phyloP scores from a whole-genome alignment of 2,329 filamentous ascomycete species.

The Claviceps sp. region DNA sequence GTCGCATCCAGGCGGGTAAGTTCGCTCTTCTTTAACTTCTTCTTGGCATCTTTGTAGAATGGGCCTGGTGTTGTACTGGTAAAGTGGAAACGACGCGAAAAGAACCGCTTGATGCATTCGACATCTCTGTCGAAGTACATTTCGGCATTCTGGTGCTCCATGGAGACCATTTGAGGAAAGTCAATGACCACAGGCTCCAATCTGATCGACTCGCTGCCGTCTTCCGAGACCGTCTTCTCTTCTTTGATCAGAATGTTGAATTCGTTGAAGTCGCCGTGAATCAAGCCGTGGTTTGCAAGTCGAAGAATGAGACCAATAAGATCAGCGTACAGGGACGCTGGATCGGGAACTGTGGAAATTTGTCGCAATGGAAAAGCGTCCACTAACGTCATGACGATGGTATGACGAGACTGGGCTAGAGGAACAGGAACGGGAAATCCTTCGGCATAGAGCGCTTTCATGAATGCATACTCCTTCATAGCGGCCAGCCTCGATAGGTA shows the following conservation, averaged over 20 bases:
- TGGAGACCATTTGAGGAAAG: slow-evolving; percentile 96
- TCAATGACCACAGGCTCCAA: slow-evolving; percentile 83
- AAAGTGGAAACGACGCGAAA: slow-evolving; percentile 80
- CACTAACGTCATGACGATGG: slow-evolving; percentile 88
- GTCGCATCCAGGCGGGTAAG: slow-evolving; percentile 67
- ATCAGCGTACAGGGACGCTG: slow-evolving; percentile 78
- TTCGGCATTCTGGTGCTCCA: slow-evolving; percentile 84
- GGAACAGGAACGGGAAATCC: slow-evolving; percentile 86
- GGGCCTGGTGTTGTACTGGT: slow-evolving; percentile 70
- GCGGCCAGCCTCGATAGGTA: slow-evolving; percentile 89
- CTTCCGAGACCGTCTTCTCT: slow-evolving; percentile 29
- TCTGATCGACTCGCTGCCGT: slow-evolving; percentile 28
- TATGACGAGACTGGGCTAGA: slow-evolving; percentile 80
- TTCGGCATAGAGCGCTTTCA: slow-evolving; percentile 71
- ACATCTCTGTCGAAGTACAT: slow-evolving; percentile 98
- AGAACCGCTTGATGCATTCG: slow-evolving; percentile 89
- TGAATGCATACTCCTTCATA: slow-evolving; percentile 88
- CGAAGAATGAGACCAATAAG: slow-evolving; percentile 76
- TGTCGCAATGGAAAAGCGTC: slow-evolving; percentile 87
- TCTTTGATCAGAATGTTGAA: slow-evolving; percentile 97
- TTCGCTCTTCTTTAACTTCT: slow-evolving; percentile 52
- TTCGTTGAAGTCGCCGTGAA: slow-evolving; percentile 98
- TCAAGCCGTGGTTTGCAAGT: slow-evolving; percentile 74
- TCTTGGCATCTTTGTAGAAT: slow-evolving; percentile 72
- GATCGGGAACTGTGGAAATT: slow-evolving; percentile 70